Conservation (phyloP, 306 rosid species). For the Benincasa hispida region DNA sequence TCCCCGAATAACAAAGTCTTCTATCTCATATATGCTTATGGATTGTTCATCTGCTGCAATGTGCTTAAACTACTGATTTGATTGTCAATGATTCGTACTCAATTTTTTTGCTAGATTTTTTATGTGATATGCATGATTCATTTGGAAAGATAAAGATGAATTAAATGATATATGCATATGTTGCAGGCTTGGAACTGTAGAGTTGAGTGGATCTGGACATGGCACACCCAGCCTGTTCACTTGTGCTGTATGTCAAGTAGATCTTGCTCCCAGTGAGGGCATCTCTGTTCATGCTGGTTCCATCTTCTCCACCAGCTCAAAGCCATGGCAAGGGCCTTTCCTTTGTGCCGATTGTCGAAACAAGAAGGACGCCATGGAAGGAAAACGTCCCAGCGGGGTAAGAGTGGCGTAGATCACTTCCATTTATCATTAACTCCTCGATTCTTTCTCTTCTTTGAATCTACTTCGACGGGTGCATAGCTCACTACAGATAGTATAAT, state of each 20-base stretch:
- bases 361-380: conserved; percentile 98
- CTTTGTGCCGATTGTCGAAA: conserved; percentile 75
- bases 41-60: neutral
- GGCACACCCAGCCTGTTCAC: conserved; percentile 69
- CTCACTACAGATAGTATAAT: neutral
- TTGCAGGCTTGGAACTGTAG: conserved; percentile 75
- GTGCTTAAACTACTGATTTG: neutral
- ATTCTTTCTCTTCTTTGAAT: conserved; percentile 12
- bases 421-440: conserved; percentile 21
- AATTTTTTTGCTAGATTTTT: no score
- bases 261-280: conserved; percentile 85
- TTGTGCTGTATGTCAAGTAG: conserved; percentile 88
- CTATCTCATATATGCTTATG: neutral
- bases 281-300: conserved; percentile 90
- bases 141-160: neutral
- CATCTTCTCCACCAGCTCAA: conserved; percentile 78
- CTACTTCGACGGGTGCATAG: neutral
- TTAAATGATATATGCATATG: neutral
- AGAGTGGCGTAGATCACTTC: conserved; percentile 45
- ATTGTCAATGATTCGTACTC: neutral
- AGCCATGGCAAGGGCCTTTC: conserved; percentile 98
- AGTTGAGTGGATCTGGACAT: conserved; percentile 31
- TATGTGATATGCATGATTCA: neutral
- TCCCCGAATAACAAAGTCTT: neutral
- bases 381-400: conserved; percentile 82